phyloP scores from a whole-genome alignment of 2,329 filamentous ascomycete genomes.

The Penicillium thymicola region DNA sequence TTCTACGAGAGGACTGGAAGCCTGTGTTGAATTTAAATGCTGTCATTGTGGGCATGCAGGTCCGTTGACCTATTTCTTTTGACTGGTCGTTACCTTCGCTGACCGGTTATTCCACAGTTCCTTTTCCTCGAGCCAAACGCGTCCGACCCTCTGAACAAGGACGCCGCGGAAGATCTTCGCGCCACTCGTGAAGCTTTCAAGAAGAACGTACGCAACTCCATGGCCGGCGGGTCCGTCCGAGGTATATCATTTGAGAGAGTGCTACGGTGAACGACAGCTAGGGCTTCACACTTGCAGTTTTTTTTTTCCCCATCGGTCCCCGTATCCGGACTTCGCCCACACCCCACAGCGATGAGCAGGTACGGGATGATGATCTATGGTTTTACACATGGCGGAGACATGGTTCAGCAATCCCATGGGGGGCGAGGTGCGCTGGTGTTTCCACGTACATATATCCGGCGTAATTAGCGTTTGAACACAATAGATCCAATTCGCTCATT shows the following conservation, averaged over 20 bases:
- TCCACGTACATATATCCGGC: slow-evolving; percentile 27
- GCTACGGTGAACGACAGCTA: slow-evolving; percentile 52
- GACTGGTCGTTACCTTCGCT: background rate
- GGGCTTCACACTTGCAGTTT: background rate
- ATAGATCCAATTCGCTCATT: slow-evolving; percentile 18
- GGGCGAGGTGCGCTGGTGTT: slow-evolving; percentile 16
- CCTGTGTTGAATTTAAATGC: slow-evolving; percentile 95
- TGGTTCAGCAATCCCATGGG: background rate
- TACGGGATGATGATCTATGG: slow-evolving; percentile 15
- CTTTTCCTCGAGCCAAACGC: slow-evolving; percentile 97
- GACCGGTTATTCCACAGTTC: slow-evolving; percentile 57
- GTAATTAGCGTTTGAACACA: slow-evolving; percentile 37
- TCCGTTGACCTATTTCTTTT: slow-evolving; percentile 37
- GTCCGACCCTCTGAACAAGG: slow-evolving; percentile 96
- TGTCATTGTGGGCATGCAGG: slow-evolving; percentile 89
- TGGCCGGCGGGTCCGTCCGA: slow-evolving; percentile 75
- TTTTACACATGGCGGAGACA: slow-evolving; percentile 9
- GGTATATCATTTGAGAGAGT: slow-evolving; percentile 75
- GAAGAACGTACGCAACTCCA: slow-evolving; percentile 79
- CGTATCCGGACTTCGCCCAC: background rate
- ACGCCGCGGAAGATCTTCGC: slow-evolving; percentile 89
- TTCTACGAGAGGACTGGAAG: slow-evolving; percentile 97
- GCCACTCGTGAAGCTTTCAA: slow-evolving; percentile 84
- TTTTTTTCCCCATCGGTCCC: background rate
- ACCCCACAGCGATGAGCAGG: background rate